Base-by-base conservation (phyloP, 768 basidiomycete genomes). In the Mycena pura region DNA sequence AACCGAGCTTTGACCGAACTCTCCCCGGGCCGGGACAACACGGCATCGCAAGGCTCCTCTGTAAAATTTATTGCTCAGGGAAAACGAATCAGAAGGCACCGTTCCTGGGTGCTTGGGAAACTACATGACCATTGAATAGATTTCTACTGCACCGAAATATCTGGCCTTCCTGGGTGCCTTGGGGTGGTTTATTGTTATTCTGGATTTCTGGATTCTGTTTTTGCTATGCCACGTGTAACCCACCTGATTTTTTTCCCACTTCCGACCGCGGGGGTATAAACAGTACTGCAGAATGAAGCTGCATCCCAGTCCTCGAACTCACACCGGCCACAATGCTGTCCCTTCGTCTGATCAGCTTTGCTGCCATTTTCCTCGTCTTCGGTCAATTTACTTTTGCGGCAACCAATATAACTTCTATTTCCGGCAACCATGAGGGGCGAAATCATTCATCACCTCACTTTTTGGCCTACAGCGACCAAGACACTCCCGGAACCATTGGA, bases 361-460 rank as follows among this genome's bases (percentile, higher is more conserved):
- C 48, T 28, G 28, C 57, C 38, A 29, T 41, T 3, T 41, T 52
- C 24, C 39, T 52, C 31, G 25, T n/a, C 14, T 40, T 51, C 22
- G 38, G n/a, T n/a, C 28, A n/a, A 17, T 4, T 17, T 2, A 41
- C 10, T 19, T 29, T 28, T 3, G n/a, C 39, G 1, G 17, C 39
- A 1, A 28, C 31, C 38, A 28, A 28, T 25, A 25, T 25, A 40
- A 40, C 50, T 34, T 66, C 68, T 8, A 54, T 57, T n/a, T 63
- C 67, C 6, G 55, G 65, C 17, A 67, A 70, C 45, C 47, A 14
- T 28, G 19, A n/a, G 5, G 3, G 19, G 2, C 1, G n/a, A 11
- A 48, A 74, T 68, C 22, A 29, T 27, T 76, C 78, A 15, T 77
- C 84, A 5, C 87, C 87, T 40, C 79, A 82, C 65, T 89, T 80